Base-by-base conservation (phyloP, 2,329 filamentous ascomycete genomes). In the Alternaria sp. region DNA sequence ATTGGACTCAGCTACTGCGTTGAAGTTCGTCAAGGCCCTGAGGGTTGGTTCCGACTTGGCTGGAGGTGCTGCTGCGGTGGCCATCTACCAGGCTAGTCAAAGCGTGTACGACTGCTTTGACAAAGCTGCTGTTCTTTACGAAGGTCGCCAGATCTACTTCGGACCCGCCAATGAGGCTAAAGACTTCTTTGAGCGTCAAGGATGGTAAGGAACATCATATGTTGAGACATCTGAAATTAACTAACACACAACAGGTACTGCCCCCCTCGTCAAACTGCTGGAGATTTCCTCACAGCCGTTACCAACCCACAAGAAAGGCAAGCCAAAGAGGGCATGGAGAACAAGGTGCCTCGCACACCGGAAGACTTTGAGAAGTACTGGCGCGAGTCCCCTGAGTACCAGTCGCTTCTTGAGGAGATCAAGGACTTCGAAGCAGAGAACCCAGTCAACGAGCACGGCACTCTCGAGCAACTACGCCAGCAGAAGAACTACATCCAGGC, bases 101-200 rank as follows among this genome's bases (percentile, higher is more conserved):
- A 78, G 78, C 10, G 81, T 89, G 13, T 90, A 89, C 70, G 86
- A 89, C 59, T 68, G 74, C 15, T 94, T 95, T 70, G 91, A 95
- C 80, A 93, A 93, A 75, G 88, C 87, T 0, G 84, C 89, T 0
- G 89, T 95, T 0, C 81, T 94, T 0, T 93, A 94, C 72, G 90
- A 93, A 73, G 92, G 92, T 1, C 86, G 89, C 0, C 87, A 94
- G 73, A 94, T 94, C 65, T 95, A 88, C 81, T 94, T 90, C 66
- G 92, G 92, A 0, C 86, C 87, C 0, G 86, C 88, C 0, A 74
- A 71, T 6, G 76, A 82, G 3, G 91, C 91, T 0, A 89, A 86
- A 70, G 75, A 76, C 0, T 93, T 88, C 77, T 93, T 94, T 64
- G 86, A 89, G 69, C 80, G 85, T 12, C 87, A 91, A 78, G 91